phyloP scores from a whole-genome alignment of 495 filamentous ascomycete species.

The Aspergillus taichungensis region DNA sequence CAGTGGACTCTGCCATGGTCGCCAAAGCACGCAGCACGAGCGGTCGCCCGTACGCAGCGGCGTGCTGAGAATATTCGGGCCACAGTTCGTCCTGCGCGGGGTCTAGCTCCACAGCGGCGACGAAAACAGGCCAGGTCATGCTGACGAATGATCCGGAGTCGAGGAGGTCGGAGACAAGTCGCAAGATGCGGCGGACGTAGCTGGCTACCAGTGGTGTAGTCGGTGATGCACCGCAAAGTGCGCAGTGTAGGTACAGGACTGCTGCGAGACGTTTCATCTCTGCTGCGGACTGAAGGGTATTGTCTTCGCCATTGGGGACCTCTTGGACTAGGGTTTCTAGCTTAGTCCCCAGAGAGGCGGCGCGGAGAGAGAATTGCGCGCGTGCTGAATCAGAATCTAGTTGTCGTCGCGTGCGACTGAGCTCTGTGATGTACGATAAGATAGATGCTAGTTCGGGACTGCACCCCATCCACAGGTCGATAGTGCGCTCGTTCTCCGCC shows the following conservation, averaged over 20 bases:
- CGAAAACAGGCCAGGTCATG: slow-evolving; percentile 39
- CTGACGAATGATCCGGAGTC: slow-evolving; percentile 20
- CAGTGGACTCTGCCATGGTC: slow-evolving; percentile 32
- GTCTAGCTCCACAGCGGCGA: slow-evolving; percentile 37
- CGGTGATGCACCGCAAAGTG: slow-evolving; percentile 30
- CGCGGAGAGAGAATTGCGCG: slow-evolving; percentile 18
- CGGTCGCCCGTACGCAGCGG: slow-evolving; percentile 23
- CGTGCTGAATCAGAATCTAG: slow-evolving; percentile 16
- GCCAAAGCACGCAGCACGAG: slow-evolving; percentile 31
- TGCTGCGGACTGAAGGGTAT: slow-evolving; percentile 22
- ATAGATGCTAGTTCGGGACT: slow-evolving; percentile 35
- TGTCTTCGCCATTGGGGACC: slow-evolving; percentile 22
- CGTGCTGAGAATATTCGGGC: slow-evolving; percentile 9
- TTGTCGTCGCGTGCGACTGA: slow-evolving; percentile 29
- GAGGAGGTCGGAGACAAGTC: slow-evolving; percentile 26
- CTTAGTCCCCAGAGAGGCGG: slow-evolving; percentile 20
- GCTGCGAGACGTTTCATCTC: slow-evolving; percentile 37
- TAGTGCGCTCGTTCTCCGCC: slow-evolving; percentile 24
- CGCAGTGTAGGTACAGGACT: slow-evolving; percentile 34
- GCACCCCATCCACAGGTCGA: slow-evolving; percentile 41
- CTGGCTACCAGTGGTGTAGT: slow-evolving; percentile 26
- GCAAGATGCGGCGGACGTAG: slow-evolving; percentile 29
- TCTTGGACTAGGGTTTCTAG: slow-evolving; percentile 30
- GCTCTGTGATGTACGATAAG: slow-evolving; percentile 32
- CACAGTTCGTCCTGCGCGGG: slow-evolving; percentile 31